These are phyloP conservation scores for Magnolia kwangsiensis DNA, from an alignment of 164 flowering plant genomes.

Conservation along the genomic window DNA sequence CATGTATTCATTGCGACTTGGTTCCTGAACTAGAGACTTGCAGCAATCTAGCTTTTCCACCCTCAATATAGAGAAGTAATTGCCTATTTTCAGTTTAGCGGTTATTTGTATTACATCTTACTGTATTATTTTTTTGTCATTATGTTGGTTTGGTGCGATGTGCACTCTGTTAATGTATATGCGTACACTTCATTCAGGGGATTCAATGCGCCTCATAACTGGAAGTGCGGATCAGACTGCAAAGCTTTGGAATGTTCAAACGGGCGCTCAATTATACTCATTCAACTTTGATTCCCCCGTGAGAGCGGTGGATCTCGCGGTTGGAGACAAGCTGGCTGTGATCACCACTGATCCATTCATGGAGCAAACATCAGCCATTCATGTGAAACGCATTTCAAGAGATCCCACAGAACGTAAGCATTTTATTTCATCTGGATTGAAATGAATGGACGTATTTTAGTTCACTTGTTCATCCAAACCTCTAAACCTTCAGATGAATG, in stretches of 20 bases:
- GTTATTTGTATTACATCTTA: neutral
- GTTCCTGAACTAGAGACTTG: no score
- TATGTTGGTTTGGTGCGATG: neutral
- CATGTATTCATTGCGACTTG: no score
- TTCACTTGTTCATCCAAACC: neutral
- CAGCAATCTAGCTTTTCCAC: no score
- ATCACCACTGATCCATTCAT: constrained; percentile 94
- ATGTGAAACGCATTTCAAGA: constrained; percentile 63
- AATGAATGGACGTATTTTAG: neutral
- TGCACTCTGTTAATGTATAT: neutral
- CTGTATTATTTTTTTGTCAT: neutral
- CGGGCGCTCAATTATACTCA: constrained; percentile 56
- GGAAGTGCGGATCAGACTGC: constrained; percentile 88
- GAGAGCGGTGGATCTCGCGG: constrained; percentile 67
- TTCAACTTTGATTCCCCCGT: constrained; percentile 77
- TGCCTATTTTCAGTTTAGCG: neutral
- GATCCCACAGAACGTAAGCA: constrained; percentile 66
- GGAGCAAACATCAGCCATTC: constrained; percentile 77
- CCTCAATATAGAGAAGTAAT: no score
- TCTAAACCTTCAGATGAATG: neutral
- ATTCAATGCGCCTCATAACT: constrained; percentile 66
- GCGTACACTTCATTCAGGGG: constrained; percentile 37
- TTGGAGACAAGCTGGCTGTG: constrained; percentile 81
- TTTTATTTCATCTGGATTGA: neutral
- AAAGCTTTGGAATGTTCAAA: constrained; percentile 82